Conservation (phyloP, 306 rosid genomes). For the Quercus parvula region DNA sequence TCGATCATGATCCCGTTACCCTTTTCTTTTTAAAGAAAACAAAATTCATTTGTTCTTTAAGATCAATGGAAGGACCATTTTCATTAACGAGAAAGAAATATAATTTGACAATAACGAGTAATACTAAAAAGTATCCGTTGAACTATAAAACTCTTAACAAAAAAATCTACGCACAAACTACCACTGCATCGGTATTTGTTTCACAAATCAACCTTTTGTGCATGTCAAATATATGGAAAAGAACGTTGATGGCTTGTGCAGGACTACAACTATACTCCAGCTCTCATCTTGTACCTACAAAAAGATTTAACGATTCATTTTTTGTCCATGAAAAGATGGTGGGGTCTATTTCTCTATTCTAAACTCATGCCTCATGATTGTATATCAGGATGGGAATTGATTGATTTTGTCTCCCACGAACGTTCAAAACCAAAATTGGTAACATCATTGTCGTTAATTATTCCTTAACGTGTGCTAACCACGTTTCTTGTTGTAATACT, state of each 20-base stretch:
- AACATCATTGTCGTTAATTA: neutral
- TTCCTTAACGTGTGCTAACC: too few species aligned
- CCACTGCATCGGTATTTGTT: too few species aligned
- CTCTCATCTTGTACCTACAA: constrained; percentile 11
- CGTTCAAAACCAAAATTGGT: constrained; percentile 35
- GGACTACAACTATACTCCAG: constrained; percentile 8
- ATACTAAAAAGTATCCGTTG: too few species aligned
- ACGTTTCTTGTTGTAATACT: too few species aligned
- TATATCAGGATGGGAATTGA: constrained; percentile 22
- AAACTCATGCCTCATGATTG: constrained; percentile 60
- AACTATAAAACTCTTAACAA: too few species aligned
- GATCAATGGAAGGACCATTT: too few species aligned
- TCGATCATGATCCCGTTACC: too few species aligned
- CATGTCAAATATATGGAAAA: constrained; percentile 32
- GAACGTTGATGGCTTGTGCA: constrained; percentile 10
- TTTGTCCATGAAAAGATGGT: constrained; percentile 13
- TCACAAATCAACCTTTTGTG: neutral
- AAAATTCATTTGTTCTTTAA: too few species aligned
- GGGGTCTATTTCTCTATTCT: constrained; percentile 25
- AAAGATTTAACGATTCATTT: constrained; percentile 2
- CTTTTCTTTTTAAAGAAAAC: too few species aligned
- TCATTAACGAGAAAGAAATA: too few species aligned
- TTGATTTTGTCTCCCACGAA: constrained; percentile 55
- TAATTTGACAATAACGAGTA: too few species aligned
- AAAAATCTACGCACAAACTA: too few species aligned